Evolutionary conservation across 805 yeast species (phyloP).

Genomic region (Wickerhamiella azyma): DNA sequence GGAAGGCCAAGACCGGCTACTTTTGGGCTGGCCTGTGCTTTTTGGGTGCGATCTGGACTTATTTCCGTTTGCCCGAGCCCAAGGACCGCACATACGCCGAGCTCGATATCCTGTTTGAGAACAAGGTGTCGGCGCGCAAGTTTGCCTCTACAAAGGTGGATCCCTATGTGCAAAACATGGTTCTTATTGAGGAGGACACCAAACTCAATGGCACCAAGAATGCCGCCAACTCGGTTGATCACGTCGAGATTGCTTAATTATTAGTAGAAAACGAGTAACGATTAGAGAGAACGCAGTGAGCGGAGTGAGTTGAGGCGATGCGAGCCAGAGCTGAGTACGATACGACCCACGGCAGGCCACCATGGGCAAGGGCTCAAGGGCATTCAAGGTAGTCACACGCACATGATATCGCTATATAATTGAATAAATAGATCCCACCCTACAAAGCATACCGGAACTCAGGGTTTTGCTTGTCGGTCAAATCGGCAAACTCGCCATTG

Average conservation of each 20-base stretch:
- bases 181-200: background rate
- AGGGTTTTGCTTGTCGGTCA: slow-evolving; percentile 40
- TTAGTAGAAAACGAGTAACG: too few relatives aligned
- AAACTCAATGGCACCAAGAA: background rate
- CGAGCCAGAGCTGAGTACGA: too few relatives aligned
- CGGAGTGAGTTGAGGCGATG: too few relatives aligned
- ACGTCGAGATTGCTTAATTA: background rate
- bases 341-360: too few relatives aligned
- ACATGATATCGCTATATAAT: too few relatives aligned
- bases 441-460: slow-evolving; percentile 32
- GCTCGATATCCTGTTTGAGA: slow-evolving; percentile 39
- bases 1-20: slow-evolving; percentile 39
- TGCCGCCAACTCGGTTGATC: background rate
- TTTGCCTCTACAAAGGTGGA: slow-evolving; percentile 15
- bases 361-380: too few relatives aligned
- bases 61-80: slow-evolving; percentile 47
- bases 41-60: slow-evolving; percentile 30
- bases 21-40: slow-evolving; percentile 32
- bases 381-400: too few relatives aligned
- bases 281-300: too few relatives aligned
- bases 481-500: slow-evolving; percentile 31
- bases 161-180: slow-evolving; percentile 1
- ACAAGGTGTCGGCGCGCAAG: slow-evolving; percentile 22
- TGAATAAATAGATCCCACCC: too few relatives aligned
- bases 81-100: slow-evolving; percentile 46